phyloP scores from a whole-genome alignment of 345 rosid species.

The Eucalyptus tenuipes region DNA sequence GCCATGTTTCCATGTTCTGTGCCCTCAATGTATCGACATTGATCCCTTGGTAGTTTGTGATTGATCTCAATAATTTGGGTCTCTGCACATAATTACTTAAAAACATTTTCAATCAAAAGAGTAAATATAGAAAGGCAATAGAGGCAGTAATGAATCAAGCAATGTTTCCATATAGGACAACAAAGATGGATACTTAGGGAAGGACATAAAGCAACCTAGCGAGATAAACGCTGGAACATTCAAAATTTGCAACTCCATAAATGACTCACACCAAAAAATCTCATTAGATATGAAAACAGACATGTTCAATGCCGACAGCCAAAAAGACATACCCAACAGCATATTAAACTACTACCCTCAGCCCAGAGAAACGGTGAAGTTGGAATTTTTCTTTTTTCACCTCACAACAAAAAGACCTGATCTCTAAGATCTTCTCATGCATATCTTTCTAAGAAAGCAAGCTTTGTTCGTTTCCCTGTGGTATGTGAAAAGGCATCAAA shows the following conservation, averaged over 20 bases:
- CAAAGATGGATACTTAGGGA: not conserved
- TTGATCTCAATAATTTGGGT: conserved; percentile 75
- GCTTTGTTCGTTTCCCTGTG: not conserved
- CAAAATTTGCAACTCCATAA: not conserved
- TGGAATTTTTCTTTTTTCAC: not conserved
- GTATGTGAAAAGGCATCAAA: not conserved
- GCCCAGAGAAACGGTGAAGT: not conserved
- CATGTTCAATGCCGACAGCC: not conserved
- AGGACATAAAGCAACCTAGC: not conserved
- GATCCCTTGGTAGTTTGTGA: conserved; percentile 74
- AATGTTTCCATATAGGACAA: not conserved
- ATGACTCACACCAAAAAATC: not conserved
- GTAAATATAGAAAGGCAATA: not conserved
- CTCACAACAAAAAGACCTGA: not conserved
- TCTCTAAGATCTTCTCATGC: not conserved
- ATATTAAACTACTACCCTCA: not conserved
- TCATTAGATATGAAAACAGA: not conserved
- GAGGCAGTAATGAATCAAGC: not conserved
- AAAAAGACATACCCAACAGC: not conserved
- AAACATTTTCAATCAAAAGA: not conserved
- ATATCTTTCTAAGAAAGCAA: not conserved
- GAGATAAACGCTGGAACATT: not conserved
- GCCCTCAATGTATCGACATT: conserved; percentile 68
- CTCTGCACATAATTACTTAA: conserved; percentile 33
- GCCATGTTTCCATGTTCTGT: conserved; percentile 88